A percentile compares a stretch with the other conserved stretches of the same genome.
Evolutionary conservation across 176 grass and related monocot genomes (phyloP).

Genomic region (Oryza rufipogon): DNA sequence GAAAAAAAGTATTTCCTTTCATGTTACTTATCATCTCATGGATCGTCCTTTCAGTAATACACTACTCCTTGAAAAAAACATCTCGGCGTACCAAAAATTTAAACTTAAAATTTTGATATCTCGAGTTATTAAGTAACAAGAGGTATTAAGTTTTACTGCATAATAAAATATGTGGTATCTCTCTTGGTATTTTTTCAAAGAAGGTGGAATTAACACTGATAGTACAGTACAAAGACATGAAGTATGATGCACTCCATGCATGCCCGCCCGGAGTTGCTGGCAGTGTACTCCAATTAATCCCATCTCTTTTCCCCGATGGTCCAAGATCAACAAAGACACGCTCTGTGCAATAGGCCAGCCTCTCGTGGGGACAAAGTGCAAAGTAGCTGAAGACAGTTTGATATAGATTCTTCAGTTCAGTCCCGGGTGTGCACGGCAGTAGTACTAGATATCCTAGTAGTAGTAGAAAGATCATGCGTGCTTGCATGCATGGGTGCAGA

Average conservation of each 20-base stretch:
- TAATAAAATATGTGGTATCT: no score
- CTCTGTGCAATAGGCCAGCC: not conserved
- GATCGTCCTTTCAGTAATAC: not conserved
- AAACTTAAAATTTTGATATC: no score
- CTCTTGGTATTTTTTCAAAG: no score
- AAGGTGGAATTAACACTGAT: not conserved
- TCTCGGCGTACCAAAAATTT: no score
- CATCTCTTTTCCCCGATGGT: not conserved
- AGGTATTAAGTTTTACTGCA: no score
- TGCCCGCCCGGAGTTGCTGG: not conserved
- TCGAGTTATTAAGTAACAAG: no score
- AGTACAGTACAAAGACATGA: not conserved
- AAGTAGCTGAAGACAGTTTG: not conserved
- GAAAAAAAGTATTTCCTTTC: no score
- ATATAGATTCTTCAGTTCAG: not conserved
- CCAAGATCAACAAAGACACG: not conserved
- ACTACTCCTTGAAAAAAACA: no score
- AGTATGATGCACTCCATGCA: not conserved
- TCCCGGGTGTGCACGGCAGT: not conserved
- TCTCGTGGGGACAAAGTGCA: not conserved
- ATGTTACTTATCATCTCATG: no score
- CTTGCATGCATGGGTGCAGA: not conserved
- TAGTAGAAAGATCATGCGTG: slow-evolving; percentile 44
- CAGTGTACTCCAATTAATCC: not conserved
- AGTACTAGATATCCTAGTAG: slow-evolving; percentile 14